Evolutionary conservation across 2,329 filamentous ascomycete species (phyloP), one percentile per base, ranked within the genome.

Genomic region (Apiospora rasikravindrae): DNA sequence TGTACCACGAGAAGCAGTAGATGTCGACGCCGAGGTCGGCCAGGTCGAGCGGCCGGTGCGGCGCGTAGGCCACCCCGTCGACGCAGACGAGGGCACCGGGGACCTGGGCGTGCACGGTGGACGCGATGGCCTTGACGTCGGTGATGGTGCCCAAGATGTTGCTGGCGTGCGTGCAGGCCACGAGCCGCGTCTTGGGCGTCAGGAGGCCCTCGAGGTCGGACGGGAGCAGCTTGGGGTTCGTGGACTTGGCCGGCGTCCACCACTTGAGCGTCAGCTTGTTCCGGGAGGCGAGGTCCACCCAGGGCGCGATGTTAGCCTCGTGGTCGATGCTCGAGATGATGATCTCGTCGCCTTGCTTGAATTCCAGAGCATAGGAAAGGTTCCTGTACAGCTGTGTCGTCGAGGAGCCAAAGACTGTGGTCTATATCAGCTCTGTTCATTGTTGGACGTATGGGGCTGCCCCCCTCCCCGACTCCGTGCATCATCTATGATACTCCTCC

Each of bases 311-410:
- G 78, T 95, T 94, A 49, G 93, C 91, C 82, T 95, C 93, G 77
- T 96, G 93, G 79, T 95, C 93, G 71, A 94, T 84, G 71, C 87
- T 88, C 0, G 92, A 94, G 14, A 95, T 78, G 73, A 96, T 84
- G 68, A 96, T 86, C 78, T 94, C 92, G 73, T 91, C 89, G 61
- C 89, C 89, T 1, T 84, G 79, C 14, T 83, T 77, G 77, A 91
- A 89, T 14, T 80, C 76, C 6, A 92, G 81, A 2, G 88, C 83
- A 29, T 84, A 85, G 0, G 89, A 88, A 22, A 95, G 86, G 78
- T 95, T 95, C 75, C 92, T 89, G 76, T 94, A 89, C 13, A 95
- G 87, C 78, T 94, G 93, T 0, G 93, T 95, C 0, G 93, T 93
- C 1, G 93, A 94, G 0, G 91, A 83, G 1, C 93, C 93, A 71